phyloP scores from a whole-genome alignment of 352 stramenopile species.

The Phytophthora pistaciae region DNA sequence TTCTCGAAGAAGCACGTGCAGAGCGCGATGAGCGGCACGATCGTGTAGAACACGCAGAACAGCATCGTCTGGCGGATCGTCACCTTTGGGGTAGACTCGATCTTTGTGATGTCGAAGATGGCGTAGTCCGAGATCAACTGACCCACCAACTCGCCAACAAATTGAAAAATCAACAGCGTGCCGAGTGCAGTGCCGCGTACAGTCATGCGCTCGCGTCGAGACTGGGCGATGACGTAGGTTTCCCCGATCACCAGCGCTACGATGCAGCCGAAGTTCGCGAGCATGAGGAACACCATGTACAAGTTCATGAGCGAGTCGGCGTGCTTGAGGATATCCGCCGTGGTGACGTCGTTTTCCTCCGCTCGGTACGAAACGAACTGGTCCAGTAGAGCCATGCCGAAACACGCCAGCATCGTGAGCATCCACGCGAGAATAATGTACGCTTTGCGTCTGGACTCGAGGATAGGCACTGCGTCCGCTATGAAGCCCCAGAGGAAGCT shows the following conservation, averaged over 20 bases:
- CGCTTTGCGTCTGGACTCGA: slow-evolving; percentile 72
- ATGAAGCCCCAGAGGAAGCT: slow-evolving; percentile 87
- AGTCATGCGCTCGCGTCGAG: slow-evolving; percentile 40
- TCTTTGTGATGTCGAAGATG: slow-evolving; percentile 36
- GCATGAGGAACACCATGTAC: slow-evolving; percentile 47
- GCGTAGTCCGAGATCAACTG: slow-evolving; percentile 41
- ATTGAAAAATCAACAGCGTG: slow-evolving; percentile 47
- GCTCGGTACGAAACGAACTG: slow-evolving; percentile 34
- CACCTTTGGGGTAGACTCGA: slow-evolving; percentile 26
- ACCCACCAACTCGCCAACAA: slow-evolving; percentile 42
- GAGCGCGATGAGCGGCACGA: slow-evolving; percentile 48
- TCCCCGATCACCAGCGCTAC: slow-evolving; percentile 48
- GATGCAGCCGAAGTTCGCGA: slow-evolving; percentile 57
- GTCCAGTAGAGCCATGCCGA: slow-evolving; percentile 48
- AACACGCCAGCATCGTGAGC: slow-evolving; percentile 41
- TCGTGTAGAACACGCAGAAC: slow-evolving; percentile 50
- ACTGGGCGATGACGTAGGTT: slow-evolving; percentile 56
- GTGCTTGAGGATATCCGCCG: slow-evolving; percentile 22
- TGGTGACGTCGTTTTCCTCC: slow-evolving; percentile 29
- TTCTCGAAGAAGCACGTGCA: slow-evolving; percentile 51
- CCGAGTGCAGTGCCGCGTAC: slow-evolving; percentile 41
- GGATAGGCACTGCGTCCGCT: slow-evolving; percentile 80
- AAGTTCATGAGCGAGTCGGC: slow-evolving; percentile 29
- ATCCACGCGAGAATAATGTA: slow-evolving; percentile 84
- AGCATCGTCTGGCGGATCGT: slow-evolving; percentile 41